Conservation (phyloP, 495 filamentous ascomycete genomes). For the Xylaria sp. region DNA sequence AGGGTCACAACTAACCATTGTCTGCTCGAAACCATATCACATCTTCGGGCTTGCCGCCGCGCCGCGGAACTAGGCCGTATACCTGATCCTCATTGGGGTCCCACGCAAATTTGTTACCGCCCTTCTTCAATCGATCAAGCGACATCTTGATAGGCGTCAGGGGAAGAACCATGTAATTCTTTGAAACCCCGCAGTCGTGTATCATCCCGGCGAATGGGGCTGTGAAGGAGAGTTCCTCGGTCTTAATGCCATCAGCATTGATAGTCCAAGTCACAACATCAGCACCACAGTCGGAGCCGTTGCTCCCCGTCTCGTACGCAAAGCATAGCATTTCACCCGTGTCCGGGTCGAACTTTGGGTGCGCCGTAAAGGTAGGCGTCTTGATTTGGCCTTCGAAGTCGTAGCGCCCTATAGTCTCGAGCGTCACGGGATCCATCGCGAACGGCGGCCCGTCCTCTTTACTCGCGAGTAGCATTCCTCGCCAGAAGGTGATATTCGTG, state of each 20-base stretch:
- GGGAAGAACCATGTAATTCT: constrained; percentile 61
- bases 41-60: constrained; percentile 55
- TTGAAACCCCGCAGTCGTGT: constrained; percentile 60
- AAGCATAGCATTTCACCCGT: constrained; percentile 65
- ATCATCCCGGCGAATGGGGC: constrained; percentile 63
- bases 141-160: constrained; percentile 59
- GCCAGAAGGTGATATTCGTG: constrained; percentile 63
- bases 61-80: constrained; percentile 57
- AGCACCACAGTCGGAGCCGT: constrained; percentile 50
- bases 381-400: constrained; percentile 65
- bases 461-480: constrained; percentile 57
- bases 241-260: constrained; percentile 49
- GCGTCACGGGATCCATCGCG: constrained; percentile 61
- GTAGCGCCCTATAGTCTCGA: constrained; percentile 61
- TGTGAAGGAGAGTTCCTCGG: constrained; percentile 56
- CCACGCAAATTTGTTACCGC: constrained; percentile 64
- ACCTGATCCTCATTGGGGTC: constrained; percentile 59
- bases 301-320: constrained; percentile 59
- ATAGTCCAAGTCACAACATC: constrained; percentile 61
- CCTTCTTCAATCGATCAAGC: constrained; percentile 59
- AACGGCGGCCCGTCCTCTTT: constrained; percentile 65
- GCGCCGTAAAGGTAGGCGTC: constrained; percentile 63
- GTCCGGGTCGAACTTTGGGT: constrained; percentile 66
- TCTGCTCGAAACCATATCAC: constrained; percentile 57
- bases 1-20: constrained; percentile 47